Conservation (phyloP, 495 filamentous ascomycete species). For the Tuber magnatum region DNA sequence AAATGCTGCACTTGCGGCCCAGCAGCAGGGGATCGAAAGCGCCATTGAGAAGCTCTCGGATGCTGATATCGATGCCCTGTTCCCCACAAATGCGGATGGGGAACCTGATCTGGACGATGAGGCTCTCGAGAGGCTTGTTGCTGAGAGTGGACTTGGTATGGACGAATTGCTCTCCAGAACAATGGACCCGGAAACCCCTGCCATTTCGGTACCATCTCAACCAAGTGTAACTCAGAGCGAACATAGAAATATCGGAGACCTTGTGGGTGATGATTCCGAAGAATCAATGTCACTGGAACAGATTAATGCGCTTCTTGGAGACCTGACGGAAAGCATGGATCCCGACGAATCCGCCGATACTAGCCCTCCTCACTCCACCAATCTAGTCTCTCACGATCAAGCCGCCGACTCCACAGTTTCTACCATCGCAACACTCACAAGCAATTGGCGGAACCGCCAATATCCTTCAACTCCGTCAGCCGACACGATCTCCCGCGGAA, state of each 20-base stretch:
- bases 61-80: neutral
- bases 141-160: slow-evolving; percentile 20
- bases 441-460: neutral
- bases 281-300: neutral
- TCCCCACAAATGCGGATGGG: slow-evolving; percentile 7
- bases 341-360: neutral
- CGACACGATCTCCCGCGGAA: neutral
- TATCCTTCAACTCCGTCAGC: neutral
- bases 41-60: neutral
- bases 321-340: neutral
- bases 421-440: neutral
- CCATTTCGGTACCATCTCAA: neutral
- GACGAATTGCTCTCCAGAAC: slow-evolving; percentile 9
- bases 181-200: slow-evolving; percentile 5
- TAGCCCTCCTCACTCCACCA: neutral
- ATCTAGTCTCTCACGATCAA: neutral
- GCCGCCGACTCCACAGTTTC: neutral
- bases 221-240: neutral
- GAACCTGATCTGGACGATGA: slow-evolving; percentile 25
- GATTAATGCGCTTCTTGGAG: neutral
- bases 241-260: neutral
- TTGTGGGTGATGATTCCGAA: neutral
- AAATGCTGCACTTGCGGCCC: neutral
- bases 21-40: neutral
- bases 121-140: slow-evolving; percentile 17